Evolutionary conservation across 441 rosid genomes (phyloP).

Genomic region (Jatropha podagrica): DNA sequence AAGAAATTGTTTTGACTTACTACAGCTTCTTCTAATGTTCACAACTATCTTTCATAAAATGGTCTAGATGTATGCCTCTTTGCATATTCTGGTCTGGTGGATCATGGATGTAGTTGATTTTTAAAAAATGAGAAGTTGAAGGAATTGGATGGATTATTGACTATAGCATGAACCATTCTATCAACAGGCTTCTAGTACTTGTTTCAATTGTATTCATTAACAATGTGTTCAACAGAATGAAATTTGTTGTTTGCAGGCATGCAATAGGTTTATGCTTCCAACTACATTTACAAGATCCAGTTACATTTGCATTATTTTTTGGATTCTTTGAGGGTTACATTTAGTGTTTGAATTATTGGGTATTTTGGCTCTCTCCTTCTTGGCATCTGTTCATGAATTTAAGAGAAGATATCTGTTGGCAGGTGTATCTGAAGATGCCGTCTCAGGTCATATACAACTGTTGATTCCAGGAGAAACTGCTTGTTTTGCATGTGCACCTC

Average conservation of each 20-base stretch:
- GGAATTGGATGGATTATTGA: background rate
- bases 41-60: background rate
- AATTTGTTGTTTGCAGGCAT: background rate
- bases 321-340: background rate
- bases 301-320: slow-evolving; percentile 8
- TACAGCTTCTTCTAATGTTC: background rate
- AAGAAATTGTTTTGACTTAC: slow-evolving; percentile 13
- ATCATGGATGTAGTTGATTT: background rate
- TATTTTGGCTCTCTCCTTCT: background rate
- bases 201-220: background rate
- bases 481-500: slow-evolving; percentile 98
- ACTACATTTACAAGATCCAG: background rate
- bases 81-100: background rate
- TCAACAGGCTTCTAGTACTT: background rate
- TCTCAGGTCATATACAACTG: slow-evolving; percentile 95
- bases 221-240: background rate
- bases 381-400: slow-evolving; percentile 7
- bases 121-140: background rate
- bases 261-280: background rate
- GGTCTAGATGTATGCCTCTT: background rate
- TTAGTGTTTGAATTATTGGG: slow-evolving; percentile 5
- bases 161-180: background rate
- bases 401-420: slow-evolving; percentile 27
- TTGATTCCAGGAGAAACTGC: slow-evolving; percentile 96
- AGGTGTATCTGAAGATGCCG: slow-evolving; percentile 99